A percentile compares a stretch with the other conserved stretches of the same genome.
phyloP scores from a whole-genome alignment of 1,139 yeast genomes.

The Nakaseomyces sp. region DNA sequence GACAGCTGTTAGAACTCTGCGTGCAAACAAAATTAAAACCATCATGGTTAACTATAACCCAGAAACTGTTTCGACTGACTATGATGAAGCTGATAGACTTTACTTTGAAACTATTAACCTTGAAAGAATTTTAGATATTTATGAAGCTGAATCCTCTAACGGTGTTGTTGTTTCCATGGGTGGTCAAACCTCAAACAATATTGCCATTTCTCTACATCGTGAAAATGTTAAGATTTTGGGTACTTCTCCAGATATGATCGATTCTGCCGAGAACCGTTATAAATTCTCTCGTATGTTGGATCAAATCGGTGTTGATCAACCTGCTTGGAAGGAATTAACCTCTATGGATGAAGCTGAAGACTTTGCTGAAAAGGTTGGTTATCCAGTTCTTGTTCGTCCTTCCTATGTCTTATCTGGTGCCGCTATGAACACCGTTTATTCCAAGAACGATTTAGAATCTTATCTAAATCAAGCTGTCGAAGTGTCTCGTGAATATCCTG shows the following conservation, averaged over 20 bases:
- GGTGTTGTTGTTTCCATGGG: conserved; percentile 98
- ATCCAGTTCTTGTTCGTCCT: conserved; percentile 96
- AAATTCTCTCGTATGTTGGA: conserved; percentile 97
- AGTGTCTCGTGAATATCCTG: conserved; percentile 96
- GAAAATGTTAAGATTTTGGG: conserved; percentile 94
- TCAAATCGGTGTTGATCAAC: conserved; percentile 95
- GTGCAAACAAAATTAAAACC: conserved; percentile 81
- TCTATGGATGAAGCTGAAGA: conserved; percentile 88
- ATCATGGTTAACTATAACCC: conserved; percentile 98
- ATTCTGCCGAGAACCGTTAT: conserved; percentile 95
- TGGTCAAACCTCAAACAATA: conserved; percentile 96
- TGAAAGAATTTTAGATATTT: conserved; percentile 92
- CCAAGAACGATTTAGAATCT: conserved; percentile 78
- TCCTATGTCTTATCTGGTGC: conserved; percentile 98
- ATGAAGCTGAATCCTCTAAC: conserved; percentile 80
- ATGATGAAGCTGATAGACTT: conserved; percentile 95
- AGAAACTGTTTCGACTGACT: conserved; percentile 96
- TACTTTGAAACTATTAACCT: conserved; percentile 93
- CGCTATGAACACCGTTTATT: conserved; percentile 95
- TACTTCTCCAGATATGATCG: conserved; percentile 97
- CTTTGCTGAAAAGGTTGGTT: conserved; percentile 84
- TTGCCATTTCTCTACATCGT: conserved; percentile 88
- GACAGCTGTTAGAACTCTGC: conserved; percentile 86
- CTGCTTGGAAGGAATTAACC: conserved; percentile 98
- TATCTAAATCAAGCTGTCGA: conserved; percentile 91